phyloP scores from a whole-genome alignment of 2,329 filamentous ascomycete genomes.

The Microcyclospora tardicrescens region DNA sequence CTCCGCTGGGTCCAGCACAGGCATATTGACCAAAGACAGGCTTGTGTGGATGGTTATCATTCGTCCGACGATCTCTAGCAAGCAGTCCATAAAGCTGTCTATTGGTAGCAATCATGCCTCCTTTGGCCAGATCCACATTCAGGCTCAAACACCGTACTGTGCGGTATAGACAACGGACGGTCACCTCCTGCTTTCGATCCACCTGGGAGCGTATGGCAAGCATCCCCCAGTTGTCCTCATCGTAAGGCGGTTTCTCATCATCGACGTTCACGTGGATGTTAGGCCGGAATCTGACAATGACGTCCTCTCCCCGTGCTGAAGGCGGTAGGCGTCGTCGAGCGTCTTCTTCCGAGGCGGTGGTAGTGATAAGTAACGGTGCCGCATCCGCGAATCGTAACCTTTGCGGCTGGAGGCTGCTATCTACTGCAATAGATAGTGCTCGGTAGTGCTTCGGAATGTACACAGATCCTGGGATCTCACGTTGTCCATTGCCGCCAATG shows the following conservation, averaged over 20 bases:
- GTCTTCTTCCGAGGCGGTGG: conserved; percentile 23
- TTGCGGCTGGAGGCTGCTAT: conserved; percentile 22
- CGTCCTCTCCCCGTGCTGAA: conserved; percentile 16
- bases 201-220: conserved; percentile 18
- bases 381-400: conserved; percentile 23
- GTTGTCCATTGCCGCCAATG: conserved; percentile 22
- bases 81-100: conserved; percentile 21
- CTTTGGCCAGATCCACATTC: conserved; percentile 20
- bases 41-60: conserved; percentile 21
- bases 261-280: conserved; percentile 23
- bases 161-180: conserved; percentile 20
- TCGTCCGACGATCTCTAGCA: conserved; percentile 20
- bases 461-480: conserved; percentile 21
- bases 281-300: conserved; percentile 21
- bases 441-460: conserved; percentile 20
- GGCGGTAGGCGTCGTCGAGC: conserved; percentile 18
- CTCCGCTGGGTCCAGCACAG: conserved; percentile 22
- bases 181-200: conserved; percentile 18
- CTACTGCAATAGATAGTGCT: conserved; percentile 20
- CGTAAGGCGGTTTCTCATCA: conserved; percentile 17
- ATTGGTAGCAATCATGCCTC: conserved; percentile 21
- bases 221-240: conserved; percentile 22
- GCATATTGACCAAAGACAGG: conserved; percentile 25
- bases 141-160: conserved; percentile 20
- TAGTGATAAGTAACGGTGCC: conserved; percentile 21